phyloP scores from a whole-genome alignment of 495 filamentous ascomycete species.

The Chaetomium fimeti region DNA sequence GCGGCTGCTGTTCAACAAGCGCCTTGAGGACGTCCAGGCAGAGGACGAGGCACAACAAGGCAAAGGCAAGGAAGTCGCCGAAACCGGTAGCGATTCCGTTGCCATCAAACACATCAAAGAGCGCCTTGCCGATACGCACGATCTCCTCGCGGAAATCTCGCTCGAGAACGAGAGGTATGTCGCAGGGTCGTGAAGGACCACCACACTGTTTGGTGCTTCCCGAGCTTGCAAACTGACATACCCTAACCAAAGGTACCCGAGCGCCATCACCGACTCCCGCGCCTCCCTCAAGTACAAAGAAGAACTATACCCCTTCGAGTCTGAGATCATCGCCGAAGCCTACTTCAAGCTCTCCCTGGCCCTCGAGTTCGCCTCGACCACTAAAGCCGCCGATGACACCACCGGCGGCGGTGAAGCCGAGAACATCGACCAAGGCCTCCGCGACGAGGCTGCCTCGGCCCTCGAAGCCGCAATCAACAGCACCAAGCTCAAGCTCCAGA shows the following conservation, averaged over 20 bases:
- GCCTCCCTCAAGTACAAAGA: slow-evolving; percentile 73
- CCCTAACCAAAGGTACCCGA: slow-evolving; percentile 56
- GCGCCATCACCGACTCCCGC: slow-evolving; percentile 76
- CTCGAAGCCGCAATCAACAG: slow-evolving; percentile 81
- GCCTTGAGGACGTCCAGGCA: slow-evolving; percentile 43
- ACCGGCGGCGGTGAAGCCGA: slow-evolving; percentile 9
- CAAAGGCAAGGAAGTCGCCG: slow-evolving; percentile 53
- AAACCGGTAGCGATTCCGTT: slow-evolving; percentile 40
- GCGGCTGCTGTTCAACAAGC: slow-evolving; percentile 68
- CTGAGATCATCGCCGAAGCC: slow-evolving; percentile 82
- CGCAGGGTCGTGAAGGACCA: slow-evolving; percentile 24
- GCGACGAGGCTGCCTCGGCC: slow-evolving; percentile 71
- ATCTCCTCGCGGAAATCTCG: slow-evolving; percentile 89
- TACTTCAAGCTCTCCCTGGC: slow-evolving; percentile 95
- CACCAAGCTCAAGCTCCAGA: slow-evolving; percentile 69
- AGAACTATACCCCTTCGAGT: slow-evolving; percentile 71
- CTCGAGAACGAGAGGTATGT: slow-evolving; percentile 79
- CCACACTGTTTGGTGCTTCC: slow-evolving; percentile 6
- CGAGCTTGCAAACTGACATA: slow-evolving; percentile 27
- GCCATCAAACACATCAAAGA: slow-evolving; percentile 67
- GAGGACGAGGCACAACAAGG: slow-evolving; percentile 44
- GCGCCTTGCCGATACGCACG: slow-evolving; percentile 84
- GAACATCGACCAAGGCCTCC: slow-evolving; percentile 59
- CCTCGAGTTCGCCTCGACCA: slow-evolving; percentile 87
- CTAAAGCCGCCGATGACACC: slow-evolving; percentile 54